Percentiles rank a stretch among this genome's conserved stretches.
Conservation (phyloP, 768 basidiomycete genomes). For the Kwoniella dejecticola region DNA sequence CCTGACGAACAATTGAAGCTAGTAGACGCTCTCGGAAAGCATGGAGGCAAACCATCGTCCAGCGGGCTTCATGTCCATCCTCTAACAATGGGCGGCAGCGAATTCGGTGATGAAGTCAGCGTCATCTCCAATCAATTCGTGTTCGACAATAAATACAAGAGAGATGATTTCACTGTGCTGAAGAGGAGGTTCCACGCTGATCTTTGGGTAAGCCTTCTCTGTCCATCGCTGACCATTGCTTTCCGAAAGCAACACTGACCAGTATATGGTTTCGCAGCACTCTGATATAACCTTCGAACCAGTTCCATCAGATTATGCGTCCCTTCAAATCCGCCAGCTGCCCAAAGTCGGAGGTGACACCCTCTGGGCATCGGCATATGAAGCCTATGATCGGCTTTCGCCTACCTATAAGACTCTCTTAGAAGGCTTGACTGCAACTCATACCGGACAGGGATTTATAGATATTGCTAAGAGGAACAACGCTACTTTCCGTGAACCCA, state of each 20-base stretch:
- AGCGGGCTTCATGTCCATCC: slow-evolving; percentile 65
- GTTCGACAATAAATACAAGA: slow-evolving; percentile 28
- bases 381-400: slow-evolving; percentile 68
- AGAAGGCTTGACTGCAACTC: slow-evolving; percentile 65
- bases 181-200: slow-evolving; percentile 47
- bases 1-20: slow-evolving; percentile 63
- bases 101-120: slow-evolving; percentile 63
- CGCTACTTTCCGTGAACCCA: slow-evolving; percentile 37
- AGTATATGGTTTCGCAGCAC: slow-evolving; percentile 54
- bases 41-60: slow-evolving; percentile 61
- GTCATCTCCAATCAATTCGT: slow-evolving; percentile 60
- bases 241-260: not conserved
- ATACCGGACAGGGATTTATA: slow-evolving; percentile 55
- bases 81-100: slow-evolving; percentile 60
- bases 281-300: slow-evolving; percentile 66
- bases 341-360: slow-evolving; percentile 57
- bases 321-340: slow-evolving; percentile 53
- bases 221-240: too few species aligned
- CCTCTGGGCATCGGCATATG: slow-evolving; percentile 59
- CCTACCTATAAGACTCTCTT: slow-evolving; percentile 62
- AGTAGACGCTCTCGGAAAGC: slow-evolving; percentile 60
- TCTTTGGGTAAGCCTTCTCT: slow-evolving; percentile 27
- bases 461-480: slow-evolving; percentile 50
- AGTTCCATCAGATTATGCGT: slow-evolving; percentile 66
- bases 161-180: slow-evolving; percentile 17